phyloP scores from a whole-genome alignment of 352 stramenopile species.

The Globisporangium orthogonon region DNA sequence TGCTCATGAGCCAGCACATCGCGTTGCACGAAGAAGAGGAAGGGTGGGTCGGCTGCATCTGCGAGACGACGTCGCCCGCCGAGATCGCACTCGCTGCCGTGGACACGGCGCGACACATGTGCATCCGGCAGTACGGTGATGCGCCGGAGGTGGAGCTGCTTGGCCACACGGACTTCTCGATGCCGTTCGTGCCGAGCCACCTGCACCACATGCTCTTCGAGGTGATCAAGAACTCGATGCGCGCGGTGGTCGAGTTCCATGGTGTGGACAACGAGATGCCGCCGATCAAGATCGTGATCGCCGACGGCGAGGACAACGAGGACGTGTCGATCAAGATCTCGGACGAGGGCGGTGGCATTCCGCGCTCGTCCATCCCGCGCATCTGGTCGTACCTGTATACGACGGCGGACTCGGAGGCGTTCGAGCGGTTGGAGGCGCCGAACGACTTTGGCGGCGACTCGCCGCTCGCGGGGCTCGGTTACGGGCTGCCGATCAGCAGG shows the following conservation, averaged over 20 bases:
- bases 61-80: constrained; percentile 93
- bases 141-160: constrained; percentile 98
- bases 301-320: constrained; percentile 98
- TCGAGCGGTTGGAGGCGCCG: constrained; percentile 84
- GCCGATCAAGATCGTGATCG: constrained; percentile 99
- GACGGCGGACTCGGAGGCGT: constrained; percentile 94
- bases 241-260: constrained; percentile 97
- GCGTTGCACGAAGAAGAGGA: constrained; percentile 90
- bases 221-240: constrained; percentile 91
- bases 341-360: constrained; percentile 99
- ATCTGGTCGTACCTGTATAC: constrained; percentile 99
- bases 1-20: constrained; percentile 99
- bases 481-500: constrained; percentile 93
- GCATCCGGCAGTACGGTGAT: constrained; percentile 98
- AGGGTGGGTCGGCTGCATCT: constrained; percentile 92
- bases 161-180: constrained; percentile 97
- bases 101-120: constrained; percentile 98
- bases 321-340: constrained; percentile 99
- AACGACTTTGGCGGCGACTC: constrained; percentile 86
- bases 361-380: constrained; percentile 94
- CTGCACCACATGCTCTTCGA: constrained; percentile 99
- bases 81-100: constrained; percentile 96
- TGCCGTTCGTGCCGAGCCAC: constrained; percentile 95
- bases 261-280: constrained; percentile 97
- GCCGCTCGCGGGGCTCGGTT: constrained; percentile 94